These are phyloP conservation scores for Candida tetrigidarum DNA, from an alignment of 1,139 yeast genomes.

Conservation along the genomic window DNA sequence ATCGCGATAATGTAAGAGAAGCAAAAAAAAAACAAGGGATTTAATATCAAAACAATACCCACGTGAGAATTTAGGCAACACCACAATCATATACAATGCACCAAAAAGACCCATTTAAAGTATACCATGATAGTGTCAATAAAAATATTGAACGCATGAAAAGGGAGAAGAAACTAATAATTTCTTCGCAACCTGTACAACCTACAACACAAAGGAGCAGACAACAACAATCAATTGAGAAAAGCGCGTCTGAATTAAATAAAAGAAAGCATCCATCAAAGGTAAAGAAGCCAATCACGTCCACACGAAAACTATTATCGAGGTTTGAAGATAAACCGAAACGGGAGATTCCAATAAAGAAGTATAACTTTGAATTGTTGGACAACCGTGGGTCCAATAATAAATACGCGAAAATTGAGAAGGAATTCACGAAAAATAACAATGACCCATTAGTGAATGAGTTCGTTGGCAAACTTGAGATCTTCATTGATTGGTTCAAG, in stretches of 20 bases:
- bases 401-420: slow-evolving; percentile 10
- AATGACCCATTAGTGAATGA: slow-evolving; percentile 7
- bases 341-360: slow-evolving; percentile 2
- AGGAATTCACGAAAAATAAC: slow-evolving; percentile 6
- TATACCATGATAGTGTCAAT: slow-evolving; percentile 11
- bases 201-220: neutral
- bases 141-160: slow-evolving; percentile 12
- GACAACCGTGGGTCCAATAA: slow-evolving; percentile 12
- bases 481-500: slow-evolving; percentile 13
- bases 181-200: slow-evolving; percentile 2
- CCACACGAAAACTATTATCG: slow-evolving; percentile 8
- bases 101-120: slow-evolving; percentile 14
- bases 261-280: slow-evolving; percentile 1
- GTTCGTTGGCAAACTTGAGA: slow-evolving; percentile 7
- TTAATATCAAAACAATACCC: no score
- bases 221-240: slow-evolving; percentile 4
- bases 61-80: no score
- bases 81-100: no score
- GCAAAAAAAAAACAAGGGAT: no score
- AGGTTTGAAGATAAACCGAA: slow-evolving; percentile 7
- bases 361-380: slow-evolving; percentile 9
- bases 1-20: no score
- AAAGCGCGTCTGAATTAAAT: slow-evolving; percentile 2
- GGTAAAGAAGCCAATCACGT: slow-evolving; percentile 3
- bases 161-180: slow-evolving; percentile 6